Conservation (phyloP, 345 rosid species). For the Turritis glabra region DNA sequence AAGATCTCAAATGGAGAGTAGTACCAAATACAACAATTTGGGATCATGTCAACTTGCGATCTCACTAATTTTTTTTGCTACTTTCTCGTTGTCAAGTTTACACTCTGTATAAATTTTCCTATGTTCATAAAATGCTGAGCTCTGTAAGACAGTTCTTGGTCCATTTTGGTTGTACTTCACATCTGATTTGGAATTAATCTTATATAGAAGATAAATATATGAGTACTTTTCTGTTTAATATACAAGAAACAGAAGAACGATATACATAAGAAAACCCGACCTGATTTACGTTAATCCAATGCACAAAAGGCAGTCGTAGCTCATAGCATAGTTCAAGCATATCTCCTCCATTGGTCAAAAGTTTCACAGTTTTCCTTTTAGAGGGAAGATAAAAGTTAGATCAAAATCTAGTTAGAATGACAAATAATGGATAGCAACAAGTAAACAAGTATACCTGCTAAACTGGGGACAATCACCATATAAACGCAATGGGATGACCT, state of each 20-base stretch:
- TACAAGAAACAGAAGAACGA: neutral
- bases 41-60: neutral
- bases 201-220: neutral
- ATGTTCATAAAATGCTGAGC: neutral
- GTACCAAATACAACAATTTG: neutral
- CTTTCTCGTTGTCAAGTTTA: neutral
- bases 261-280: constrained; percentile 40
- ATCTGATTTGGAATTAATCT: neutral
- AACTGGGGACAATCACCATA: constrained; percentile 62
- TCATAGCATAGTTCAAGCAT: constrained; percentile 90
- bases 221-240: neutral
- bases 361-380: constrained; percentile 86
- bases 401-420: constrained; percentile 32
- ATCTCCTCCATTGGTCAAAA: constrained; percentile 89
- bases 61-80: neutral
- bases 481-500: constrained; percentile 68
- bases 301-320: constrained; percentile 81
- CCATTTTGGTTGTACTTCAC: neutral
- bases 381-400: constrained; percentile 37
- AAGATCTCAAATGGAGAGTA: neutral
- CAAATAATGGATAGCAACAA: neutral
- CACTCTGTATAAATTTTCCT: constrained; percentile 2
- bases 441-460: constrained; percentile 52
- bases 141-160: constrained; percentile 1
- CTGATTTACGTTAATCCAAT: constrained; percentile 73